Evolutionary conservation across 2,329 filamentous ascomycete species (phyloP), one percentile per base, ranked within the genome.

Genomic region (Phialemoniopsis sp.): DNA sequence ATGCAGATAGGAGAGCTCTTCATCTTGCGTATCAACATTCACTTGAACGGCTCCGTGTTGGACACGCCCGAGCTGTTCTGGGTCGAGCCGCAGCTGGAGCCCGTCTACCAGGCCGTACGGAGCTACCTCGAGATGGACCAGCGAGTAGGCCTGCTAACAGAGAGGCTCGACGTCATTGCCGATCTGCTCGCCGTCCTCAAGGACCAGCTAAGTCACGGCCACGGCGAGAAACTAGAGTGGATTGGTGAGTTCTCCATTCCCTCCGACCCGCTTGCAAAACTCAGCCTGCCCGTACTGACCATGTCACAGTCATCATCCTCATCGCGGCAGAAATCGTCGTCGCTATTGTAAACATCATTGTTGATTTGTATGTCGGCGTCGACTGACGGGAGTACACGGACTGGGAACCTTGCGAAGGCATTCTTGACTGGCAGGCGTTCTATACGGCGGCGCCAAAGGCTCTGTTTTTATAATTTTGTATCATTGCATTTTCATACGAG

Each of bases 1-100:
- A 97, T 97, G 90, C 90, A 97, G 65, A 96, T 98, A 45, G 93
- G 93, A 59, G 90, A 98, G 67, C 79, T 98, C 39, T 98, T 98
- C 64, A 97, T 98, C 57, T 71, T 98, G 26, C 82, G 93, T 44
- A 97, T 98, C 68, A 96, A 93, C 62, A 97, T 98, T 56, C 94
- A 98, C 65, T 76, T 98, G 37, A 95, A 97, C 62, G 93, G 93
- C 28, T 95, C 88, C 21, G 90, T 98, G 6, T 82, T 98, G 30
- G 93, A 98, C 61, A 95, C 90, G 9, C 93, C 93, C 0, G 93
- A 98, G 66, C 76, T 98, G 32, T 97, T 98, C 76, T 98, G 93
- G 93, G 87, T 91, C 26, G 93, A 98, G 64, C 93, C 93, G 8
- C 90, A 96, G 62, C 76, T 98, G 7, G 93, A 98, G 56, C 93